Conservation (phyloP, 2,329 filamentous ascomycete genomes). For the Fusarium anguioides region DNA sequence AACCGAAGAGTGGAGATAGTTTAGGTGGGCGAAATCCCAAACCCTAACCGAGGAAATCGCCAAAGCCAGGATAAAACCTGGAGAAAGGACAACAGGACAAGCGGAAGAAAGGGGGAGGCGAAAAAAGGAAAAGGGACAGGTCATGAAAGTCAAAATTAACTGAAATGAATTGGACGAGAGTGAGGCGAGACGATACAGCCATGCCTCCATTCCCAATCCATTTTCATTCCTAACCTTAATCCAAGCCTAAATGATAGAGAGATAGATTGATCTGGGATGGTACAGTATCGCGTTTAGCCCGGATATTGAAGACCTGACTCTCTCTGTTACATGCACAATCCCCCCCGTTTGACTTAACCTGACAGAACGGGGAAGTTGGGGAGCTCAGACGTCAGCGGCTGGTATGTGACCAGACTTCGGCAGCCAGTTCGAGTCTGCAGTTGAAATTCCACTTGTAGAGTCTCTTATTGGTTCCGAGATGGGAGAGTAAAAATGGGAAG, state of each 20-base stretch:
- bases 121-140: conserved; percentile 2
- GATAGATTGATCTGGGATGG: neutral
- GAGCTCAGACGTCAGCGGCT: conserved; percentile 36
- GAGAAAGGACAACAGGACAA: conserved; percentile 9
- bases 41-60: conserved; percentile 27
- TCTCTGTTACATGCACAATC: neutral
- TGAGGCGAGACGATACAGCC: conserved; percentile 12
- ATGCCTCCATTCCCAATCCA: conserved; percentile 20
- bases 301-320: neutral
- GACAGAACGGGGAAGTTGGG: conserved; percentile 4
- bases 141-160: neutral
- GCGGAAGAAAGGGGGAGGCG: conserved; percentile 23
- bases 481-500: conserved; percentile 7
- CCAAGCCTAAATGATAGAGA: neutral
- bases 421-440: conserved; percentile 12
- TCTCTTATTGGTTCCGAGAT: conserved; percentile 18
- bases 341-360: neutral
- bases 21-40: neutral
- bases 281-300: too few species aligned
- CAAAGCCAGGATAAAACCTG: conserved; percentile 26
- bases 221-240: conserved; percentile 18
- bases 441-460: conserved; percentile 3
- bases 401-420: conserved; percentile 14
- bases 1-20: conserved; percentile 32
- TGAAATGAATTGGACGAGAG: conserved; percentile 4